Evolutionary conservation across 768 basidiomycete species (phyloP).

Genomic region (Tricholoma flavovirens): DNA sequence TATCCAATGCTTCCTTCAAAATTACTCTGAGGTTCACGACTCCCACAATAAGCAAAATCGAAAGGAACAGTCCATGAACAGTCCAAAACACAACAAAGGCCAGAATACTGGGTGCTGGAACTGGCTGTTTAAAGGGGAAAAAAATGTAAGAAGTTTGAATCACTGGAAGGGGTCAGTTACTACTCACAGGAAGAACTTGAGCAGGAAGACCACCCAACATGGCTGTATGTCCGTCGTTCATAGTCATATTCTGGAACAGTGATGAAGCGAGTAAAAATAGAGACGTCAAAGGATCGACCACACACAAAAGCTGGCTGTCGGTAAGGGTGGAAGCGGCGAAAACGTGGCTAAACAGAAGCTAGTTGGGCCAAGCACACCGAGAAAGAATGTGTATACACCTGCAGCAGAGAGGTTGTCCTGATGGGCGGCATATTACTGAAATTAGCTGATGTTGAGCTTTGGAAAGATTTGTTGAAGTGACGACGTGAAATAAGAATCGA

Average conservation of each 20-base stretch:
- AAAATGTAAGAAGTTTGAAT: not conserved
- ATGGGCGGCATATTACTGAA: not conserved
- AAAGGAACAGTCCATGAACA: not conserved
- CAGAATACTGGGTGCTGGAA: not conserved
- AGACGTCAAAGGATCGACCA: not conserved
- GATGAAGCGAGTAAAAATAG: not conserved
- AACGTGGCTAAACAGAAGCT: not conserved
- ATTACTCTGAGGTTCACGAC: not conserved
- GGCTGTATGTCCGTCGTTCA: too few relatives aligned
- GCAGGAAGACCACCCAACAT: not conserved
- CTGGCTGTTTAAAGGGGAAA: not conserved
- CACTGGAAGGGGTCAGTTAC: not conserved
- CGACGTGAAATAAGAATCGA: not conserved
- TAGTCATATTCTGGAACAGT: not conserved
- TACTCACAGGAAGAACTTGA: not conserved
- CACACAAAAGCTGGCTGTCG: not conserved
- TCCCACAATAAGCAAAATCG: not conserved
- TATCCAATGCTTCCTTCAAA: not conserved
- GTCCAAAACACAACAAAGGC: not conserved
- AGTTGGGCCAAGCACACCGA: not conserved
- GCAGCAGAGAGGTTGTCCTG: not conserved
- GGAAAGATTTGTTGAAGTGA: not conserved
- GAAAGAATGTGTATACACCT: not conserved
- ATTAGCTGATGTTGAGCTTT: not conserved
- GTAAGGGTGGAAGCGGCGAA: not conserved